Conservation (phyloP, 768 basidiomycete genomes). For the Pleurotus ostreatus region DNA sequence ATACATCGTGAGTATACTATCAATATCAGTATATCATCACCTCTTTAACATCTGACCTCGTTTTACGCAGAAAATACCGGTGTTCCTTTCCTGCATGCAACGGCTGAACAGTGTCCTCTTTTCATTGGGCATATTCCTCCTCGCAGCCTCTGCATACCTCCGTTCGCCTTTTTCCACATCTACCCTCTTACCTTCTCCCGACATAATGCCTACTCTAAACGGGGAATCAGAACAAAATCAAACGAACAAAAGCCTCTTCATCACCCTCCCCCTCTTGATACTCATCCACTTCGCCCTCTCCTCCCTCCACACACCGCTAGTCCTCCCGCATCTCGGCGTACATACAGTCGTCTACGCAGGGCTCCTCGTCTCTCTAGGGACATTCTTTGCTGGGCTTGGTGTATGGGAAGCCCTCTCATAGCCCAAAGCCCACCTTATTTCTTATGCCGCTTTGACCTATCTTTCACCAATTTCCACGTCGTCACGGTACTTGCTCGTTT, state of each 20-base stretch:
- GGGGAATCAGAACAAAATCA: constrained; percentile 11
- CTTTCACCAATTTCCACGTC: too few species aligned
- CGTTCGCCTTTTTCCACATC: constrained; percentile 35
- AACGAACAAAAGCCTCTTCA: constrained; percentile 30
- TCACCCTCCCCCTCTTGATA: constrained; percentile 41
- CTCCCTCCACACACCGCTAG: constrained; percentile 60
- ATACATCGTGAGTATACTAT: constrained; percentile 53
- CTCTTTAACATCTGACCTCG: too few species aligned
- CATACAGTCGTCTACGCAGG: constrained; percentile 74
- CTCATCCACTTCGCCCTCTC: constrained; percentile 51
- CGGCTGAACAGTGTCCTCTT: constrained; percentile 71
- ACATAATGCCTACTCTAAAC: neutral
- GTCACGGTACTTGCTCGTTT: too few species aligned
- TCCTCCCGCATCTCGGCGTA: constrained; percentile 71
- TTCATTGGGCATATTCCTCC: constrained; percentile 61
- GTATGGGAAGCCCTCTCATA: constrained; percentile 66
- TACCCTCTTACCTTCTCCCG: constrained; percentile 10
- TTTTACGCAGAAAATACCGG: constrained; percentile 49
- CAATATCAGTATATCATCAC: too few species aligned
- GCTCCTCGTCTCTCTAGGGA: constrained; percentile 60
- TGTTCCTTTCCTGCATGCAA: constrained; percentile 75
- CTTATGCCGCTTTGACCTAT: too few species aligned
- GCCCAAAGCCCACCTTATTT: too few species aligned
- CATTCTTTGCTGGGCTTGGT: constrained; percentile 69
- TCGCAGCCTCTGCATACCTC: constrained; percentile 60